These are phyloP conservation scores for Agaricus subrufescens DNA, from an alignment of 768 basidiomycete species.

Conservation along the genomic window DNA sequence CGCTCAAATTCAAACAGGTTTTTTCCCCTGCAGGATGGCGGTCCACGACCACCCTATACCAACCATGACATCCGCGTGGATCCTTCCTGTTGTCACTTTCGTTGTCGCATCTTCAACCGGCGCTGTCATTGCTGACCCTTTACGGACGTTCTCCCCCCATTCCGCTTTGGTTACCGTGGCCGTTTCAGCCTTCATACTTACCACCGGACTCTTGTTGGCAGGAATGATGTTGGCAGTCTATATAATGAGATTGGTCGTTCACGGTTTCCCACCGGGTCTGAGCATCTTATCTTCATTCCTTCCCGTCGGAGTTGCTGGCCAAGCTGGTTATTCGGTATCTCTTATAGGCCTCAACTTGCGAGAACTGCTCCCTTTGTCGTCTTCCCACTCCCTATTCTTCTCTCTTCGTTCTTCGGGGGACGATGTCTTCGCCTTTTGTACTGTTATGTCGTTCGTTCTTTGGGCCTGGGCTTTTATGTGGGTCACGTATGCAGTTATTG, in stretches of 20 bases:
- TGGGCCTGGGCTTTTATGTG: constrained; percentile 67
- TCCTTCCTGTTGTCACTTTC: constrained; percentile 72
- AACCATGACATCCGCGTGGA: constrained; percentile 59
- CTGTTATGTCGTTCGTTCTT: constrained; percentile 45
- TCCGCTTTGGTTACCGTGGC: constrained; percentile 53
- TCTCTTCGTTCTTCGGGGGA: constrained; percentile 22
- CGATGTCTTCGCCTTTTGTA: constrained; percentile 39
- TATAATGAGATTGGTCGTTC: constrained; percentile 50
- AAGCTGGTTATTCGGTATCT: constrained; percentile 55
- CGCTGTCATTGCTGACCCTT: constrained; percentile 46
- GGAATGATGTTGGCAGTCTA: constrained; percentile 67
- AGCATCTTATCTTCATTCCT: constrained; percentile 59
- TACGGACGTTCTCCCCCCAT: constrained; percentile 38
- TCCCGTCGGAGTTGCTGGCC: constrained; percentile 71
- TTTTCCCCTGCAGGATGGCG: constrained; percentile 39
- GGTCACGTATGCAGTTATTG: constrained; percentile 52
- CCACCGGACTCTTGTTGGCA: constrained; percentile 53
- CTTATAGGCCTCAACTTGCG: constrained; percentile 49
- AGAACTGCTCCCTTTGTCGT: constrained; percentile 25
- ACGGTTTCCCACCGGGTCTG: constrained; percentile 46
- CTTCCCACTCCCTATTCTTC: constrained; percentile 31
- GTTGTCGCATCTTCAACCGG: constrained; percentile 70
- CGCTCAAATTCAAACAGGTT: neutral
- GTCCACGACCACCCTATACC: constrained; percentile 51
- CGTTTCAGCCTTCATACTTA: constrained; percentile 50